phyloP scores from a whole-genome alignment of 208 protist species.

The Novymonas esmeraldas region DNA sequence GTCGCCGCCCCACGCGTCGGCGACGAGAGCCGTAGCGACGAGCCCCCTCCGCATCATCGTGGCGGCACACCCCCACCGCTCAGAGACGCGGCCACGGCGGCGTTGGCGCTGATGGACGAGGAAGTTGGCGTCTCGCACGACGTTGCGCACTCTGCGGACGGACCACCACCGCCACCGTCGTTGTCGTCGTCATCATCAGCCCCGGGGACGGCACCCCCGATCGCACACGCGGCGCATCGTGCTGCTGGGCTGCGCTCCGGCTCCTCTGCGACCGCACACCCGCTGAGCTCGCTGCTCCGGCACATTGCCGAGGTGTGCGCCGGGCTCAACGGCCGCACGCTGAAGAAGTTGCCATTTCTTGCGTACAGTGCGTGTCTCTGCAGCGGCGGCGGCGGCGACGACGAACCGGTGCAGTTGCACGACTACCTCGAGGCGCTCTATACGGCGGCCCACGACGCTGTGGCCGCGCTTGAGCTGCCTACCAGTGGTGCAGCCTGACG shows the following conservation, averaged over 20 bases:
- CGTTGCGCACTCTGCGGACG: no score
- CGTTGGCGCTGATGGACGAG: no score
- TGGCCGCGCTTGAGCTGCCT: neutral
- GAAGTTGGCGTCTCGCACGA: no score
- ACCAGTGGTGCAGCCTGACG: neutral
- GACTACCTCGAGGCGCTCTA: conserved; percentile 23
- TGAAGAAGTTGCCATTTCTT: conserved; percentile 94
- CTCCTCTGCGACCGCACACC: neutral
- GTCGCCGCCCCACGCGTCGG: conserved; percentile 8
- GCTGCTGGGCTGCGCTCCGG: neutral
- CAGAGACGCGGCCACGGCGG: no score
- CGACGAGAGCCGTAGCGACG: neutral
- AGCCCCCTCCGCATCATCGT: no score
- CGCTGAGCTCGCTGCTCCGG: neutral
- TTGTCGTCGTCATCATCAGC: no score
- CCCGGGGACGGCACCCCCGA: no score
- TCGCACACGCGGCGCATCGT: no score
- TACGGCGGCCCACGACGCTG: conserved; percentile 6
- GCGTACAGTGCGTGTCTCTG: conserved; percentile 53
- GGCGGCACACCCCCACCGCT: no score
- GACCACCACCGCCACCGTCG: no score
- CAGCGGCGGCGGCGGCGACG: neutral
- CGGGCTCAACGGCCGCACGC: conserved; percentile 88
- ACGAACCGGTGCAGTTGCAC: neutral
- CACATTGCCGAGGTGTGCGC: conserved; percentile 52